phyloP scores from a whole-genome alignment of 495 filamentous ascomycete genomes.

The Aspergillus carlsbadensis region DNA sequence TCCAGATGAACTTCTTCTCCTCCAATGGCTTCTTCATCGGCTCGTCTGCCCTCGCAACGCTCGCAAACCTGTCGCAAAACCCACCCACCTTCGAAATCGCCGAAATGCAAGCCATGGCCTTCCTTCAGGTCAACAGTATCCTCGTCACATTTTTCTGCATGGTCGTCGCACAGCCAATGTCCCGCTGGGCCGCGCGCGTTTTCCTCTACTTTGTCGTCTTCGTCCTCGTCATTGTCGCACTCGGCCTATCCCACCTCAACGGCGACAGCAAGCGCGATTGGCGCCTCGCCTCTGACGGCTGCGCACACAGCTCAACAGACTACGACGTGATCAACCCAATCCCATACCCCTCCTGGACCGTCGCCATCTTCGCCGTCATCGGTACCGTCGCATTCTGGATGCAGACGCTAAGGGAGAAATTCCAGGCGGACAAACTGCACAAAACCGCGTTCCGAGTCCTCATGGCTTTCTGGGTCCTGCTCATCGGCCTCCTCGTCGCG shows the following conservation, averaged over 20 bases:
- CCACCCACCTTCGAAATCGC: conserved; percentile 12
- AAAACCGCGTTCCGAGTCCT: neutral
- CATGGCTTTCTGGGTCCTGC: conserved; percentile 3
- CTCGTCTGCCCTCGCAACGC: conserved; percentile 5
- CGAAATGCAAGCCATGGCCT: conserved; percentile 13
- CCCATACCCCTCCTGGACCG: conserved; percentile 10
- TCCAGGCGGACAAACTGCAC: conserved; percentile 8
- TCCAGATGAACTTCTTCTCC: conserved; percentile 11
- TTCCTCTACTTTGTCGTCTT: conserved; percentile 6
- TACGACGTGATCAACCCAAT: conserved; percentile 11
- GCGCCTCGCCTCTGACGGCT: conserved; percentile 11
- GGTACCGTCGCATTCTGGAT: conserved; percentile 6
- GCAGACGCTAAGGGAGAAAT: conserved; percentile 2
- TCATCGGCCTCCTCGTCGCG: neutral
- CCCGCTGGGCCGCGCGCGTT: conserved; percentile 9
- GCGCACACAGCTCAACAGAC: conserved; percentile 11
- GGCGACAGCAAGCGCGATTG: conserved; percentile 6
- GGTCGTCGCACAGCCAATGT: conserved; percentile 10
- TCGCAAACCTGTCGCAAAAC: conserved; percentile 9
- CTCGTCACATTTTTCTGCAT: conserved; percentile 11
- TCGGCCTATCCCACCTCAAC: neutral
- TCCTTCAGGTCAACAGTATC: conserved; percentile 13
- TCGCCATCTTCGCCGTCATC: conserved; percentile 8
- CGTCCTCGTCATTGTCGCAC: conserved; percentile 7
- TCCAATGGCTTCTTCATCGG: conserved; percentile 11